A percentile compares a stretch with the other conserved stretches of the same genome.
Evolutionary conservation across 164 flowering plant genomes (phyloP).

Genomic region (Paratinospora sagittata): DNA sequence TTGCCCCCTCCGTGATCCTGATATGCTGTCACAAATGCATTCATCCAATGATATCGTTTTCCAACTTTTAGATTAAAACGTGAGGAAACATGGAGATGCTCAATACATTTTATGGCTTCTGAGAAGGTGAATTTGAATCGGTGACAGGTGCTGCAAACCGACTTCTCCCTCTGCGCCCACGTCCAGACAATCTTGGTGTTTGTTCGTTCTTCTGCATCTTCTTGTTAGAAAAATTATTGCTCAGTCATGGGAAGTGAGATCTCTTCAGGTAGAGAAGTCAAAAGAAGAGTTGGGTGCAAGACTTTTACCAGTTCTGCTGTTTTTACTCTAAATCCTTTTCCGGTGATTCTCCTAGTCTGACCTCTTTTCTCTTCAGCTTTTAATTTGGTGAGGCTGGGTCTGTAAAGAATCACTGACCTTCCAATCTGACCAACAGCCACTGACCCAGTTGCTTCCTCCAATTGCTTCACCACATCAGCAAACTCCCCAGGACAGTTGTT

Average conservation of each 20-base stretch:
- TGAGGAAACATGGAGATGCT: not conserved
- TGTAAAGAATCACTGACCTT: slow-evolving; percentile 70
- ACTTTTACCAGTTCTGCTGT: slow-evolving; percentile 5
- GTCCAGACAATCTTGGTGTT: slow-evolving; percentile 25
- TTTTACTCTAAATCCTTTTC: slow-evolving; percentile 24
- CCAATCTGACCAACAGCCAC: slow-evolving; percentile 83
- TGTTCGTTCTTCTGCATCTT: slow-evolving; percentile 30
- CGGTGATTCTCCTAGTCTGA: slow-evolving; percentile 35
- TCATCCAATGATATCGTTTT: not conserved
- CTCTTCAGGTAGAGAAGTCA: not conserved
- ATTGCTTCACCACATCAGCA: slow-evolving; percentile 63
- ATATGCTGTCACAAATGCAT: too few species aligned
- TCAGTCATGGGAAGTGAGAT: not conserved
- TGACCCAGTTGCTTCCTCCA: slow-evolving; percentile 72
- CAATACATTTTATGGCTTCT: not conserved
- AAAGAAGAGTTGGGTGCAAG: not conserved
- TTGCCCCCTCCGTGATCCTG: too few species aligned
- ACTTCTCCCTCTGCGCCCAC: slow-evolving; percentile 45
- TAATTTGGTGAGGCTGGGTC: slow-evolving; percentile 77
- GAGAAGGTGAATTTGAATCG: not conserved
- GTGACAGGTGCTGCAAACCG: slow-evolving; percentile 15
- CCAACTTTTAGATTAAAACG: not conserved
- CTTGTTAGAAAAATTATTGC: not conserved
- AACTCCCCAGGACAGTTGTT: slow-evolving; percentile 75
- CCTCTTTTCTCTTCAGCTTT: slow-evolving; percentile 68